Conservation (phyloP, 2,329 filamentous ascomycete genomes). For the Celoporthe dispersa region DNA sequence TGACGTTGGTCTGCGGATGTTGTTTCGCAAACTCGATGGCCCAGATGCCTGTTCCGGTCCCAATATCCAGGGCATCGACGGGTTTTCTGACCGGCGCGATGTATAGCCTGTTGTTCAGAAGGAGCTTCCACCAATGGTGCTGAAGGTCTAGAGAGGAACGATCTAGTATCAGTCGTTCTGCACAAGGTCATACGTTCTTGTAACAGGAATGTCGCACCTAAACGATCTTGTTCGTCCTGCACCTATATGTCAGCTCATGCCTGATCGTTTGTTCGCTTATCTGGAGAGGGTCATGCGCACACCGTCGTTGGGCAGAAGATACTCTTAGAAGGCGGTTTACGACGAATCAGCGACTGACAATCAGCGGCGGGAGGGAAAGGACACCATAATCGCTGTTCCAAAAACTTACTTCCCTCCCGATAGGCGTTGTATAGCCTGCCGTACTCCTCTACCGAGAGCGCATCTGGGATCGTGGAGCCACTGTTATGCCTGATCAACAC, state of each 20-base stretch:
- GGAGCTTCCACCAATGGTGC: slow-evolving; percentile 17
- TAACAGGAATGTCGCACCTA: slow-evolving; percentile 1
- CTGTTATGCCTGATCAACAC: not conserved
- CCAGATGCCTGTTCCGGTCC: slow-evolving; percentile 23
- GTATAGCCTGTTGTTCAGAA: slow-evolving; percentile 12
- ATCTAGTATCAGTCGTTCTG: not conserved
- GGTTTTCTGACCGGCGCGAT: slow-evolving; percentile 8
- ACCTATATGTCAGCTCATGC: not conserved
- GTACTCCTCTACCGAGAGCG: slow-evolving; percentile 16
- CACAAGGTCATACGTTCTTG: too few relatives aligned
- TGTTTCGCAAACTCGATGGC: slow-evolving; percentile 18
- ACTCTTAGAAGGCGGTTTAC: not conserved
- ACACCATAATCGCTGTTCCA: not conserved
- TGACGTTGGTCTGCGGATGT: slow-evolving; percentile 23
- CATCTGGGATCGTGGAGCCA: slow-evolving; percentile 18
- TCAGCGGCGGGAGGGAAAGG: not conserved
- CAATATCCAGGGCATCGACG: slow-evolving; percentile 20
- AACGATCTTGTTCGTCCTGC: slow-evolving; percentile 22
- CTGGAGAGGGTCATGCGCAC: not conserved
- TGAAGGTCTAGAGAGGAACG: slow-evolving; percentile 10
- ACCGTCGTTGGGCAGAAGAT: slow-evolving; percentile 22
- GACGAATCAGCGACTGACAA: not conserved
- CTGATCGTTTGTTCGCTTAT: not conserved
- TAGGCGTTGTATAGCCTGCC: slow-evolving; percentile 20
- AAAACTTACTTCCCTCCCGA: slow-evolving; percentile 20